phyloP scores from a whole-genome alignment of 306 rosid genomes.

The Rosa lucieae region DNA sequence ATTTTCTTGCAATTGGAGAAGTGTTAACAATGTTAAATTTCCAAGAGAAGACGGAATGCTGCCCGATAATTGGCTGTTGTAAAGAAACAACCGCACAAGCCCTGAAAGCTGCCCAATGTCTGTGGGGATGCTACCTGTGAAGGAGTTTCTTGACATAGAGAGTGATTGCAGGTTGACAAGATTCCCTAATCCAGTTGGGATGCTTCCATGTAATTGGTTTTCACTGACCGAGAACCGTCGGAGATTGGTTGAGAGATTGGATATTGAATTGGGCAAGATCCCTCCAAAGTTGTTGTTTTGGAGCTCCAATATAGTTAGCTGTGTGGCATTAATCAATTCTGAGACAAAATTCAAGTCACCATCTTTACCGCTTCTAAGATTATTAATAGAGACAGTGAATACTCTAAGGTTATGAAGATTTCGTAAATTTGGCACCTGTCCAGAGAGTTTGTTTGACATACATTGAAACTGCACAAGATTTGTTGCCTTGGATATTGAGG shows the following conservation, averaged over 20 bases:
- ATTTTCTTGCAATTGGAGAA: not conserved
- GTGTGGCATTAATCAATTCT: not conserved
- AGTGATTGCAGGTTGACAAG: not conserved
- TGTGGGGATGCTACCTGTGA: not conserved
- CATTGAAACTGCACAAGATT: fast-evolving
- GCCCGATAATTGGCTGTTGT: not conserved
- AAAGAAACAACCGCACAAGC: not conserved
- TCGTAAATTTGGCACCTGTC: not conserved
- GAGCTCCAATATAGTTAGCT: fast-evolving
- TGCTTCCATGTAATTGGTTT: not conserved
- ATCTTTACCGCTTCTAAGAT: not conserved
- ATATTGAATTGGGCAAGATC: not conserved
- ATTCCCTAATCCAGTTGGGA: not conserved
- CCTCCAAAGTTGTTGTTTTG: not conserved
- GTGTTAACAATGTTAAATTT: not conserved
- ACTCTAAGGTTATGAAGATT: fast-evolving
- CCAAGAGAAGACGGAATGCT: not conserved
- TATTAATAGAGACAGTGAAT: fast-evolving
- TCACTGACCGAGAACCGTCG: fast-evolving
- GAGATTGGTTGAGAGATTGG: not conserved
- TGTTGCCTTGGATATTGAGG: not conserved
- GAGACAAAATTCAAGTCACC: not conserved
- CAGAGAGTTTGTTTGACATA: not conserved
- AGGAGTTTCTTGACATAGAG: not conserved
- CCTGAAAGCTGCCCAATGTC: not conserved